Percentiles rank a stretch among this genome's conserved stretches.
Evolutionary conservation across 1,284 basidiomycete species (phyloP).

Genomic region (Marasmius fiardii): DNA sequence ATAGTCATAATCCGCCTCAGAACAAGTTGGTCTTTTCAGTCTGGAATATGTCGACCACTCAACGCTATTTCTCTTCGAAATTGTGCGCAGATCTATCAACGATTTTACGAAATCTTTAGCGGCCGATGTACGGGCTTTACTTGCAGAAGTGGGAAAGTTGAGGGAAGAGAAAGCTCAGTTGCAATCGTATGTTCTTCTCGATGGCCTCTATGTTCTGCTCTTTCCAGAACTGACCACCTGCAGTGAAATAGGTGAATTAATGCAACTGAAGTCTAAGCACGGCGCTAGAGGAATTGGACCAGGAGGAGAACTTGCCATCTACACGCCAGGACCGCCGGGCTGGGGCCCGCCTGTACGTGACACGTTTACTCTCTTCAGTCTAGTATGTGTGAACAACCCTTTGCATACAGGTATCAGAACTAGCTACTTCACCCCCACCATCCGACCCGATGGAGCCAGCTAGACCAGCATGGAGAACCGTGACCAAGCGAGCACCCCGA

Average conservation of each 20-base stretch:
- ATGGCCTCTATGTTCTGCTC: too few relatives aligned
- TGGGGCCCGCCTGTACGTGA: background rate
- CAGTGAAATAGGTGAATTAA: conserved; percentile 12
- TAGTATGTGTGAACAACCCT: conserved; percentile 15
- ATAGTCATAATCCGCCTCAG: background rate
- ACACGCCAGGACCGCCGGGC: background rate
- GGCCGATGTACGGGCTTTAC: conserved; percentile 51
- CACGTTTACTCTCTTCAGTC: background rate
- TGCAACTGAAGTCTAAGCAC: conserved; percentile 11
- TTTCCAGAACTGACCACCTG: background rate
- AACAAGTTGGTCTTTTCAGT: background rate
- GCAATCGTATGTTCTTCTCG: conserved; percentile 28
- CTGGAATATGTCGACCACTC: background rate
- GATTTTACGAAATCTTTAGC: conserved; percentile 67
- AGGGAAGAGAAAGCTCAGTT: conserved; percentile 66
- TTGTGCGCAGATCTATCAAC: conserved; percentile 50
- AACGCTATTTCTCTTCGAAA: background rate
- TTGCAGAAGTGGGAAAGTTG: conserved; percentile 71
- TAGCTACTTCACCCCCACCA: conserved; percentile 28
- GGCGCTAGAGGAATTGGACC: background rate
- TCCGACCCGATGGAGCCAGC: conserved; percentile 40
- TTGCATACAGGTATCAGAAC: conserved; percentile 20
- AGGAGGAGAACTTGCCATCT: background rate
- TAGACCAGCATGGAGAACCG: conserved; percentile 66
- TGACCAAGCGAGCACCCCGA: conserved; percentile 47